These are phyloP conservation scores for Cryptococcus sp. DNA, from an alignment of 1,284 basidiomycete species.

Conservation along the genomic window DNA sequence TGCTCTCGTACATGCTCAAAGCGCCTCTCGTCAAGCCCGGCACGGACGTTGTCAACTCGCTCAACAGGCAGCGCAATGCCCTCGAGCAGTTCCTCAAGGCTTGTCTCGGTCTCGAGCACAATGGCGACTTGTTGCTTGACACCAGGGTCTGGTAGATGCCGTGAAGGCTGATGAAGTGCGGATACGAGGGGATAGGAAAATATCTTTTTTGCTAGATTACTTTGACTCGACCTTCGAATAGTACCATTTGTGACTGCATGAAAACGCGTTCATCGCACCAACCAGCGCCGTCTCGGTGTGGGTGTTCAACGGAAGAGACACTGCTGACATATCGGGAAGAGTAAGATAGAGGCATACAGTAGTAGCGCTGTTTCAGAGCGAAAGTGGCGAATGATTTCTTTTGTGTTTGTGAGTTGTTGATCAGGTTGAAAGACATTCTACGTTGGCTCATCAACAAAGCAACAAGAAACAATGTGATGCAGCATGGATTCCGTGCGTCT, in stretches of 20 bases:
- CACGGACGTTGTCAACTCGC: slow-evolving; percentile 91
- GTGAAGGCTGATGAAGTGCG: too few relatives aligned
- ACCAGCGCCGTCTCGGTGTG: neutral
- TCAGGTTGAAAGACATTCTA: slow-evolving; percentile 2
- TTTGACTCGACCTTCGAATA: neutral
- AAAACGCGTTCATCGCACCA: slow-evolving; percentile 24
- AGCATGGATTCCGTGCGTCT: neutral
- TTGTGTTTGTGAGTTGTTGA: neutral
- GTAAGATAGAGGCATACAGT: too few relatives aligned
- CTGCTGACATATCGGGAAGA: too few relatives aligned
- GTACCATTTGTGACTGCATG: slow-evolving; percentile 21
- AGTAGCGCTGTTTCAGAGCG: too few relatives aligned
- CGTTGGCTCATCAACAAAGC: neutral
- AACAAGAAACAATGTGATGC: neutral
- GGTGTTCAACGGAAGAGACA: too few relatives aligned
- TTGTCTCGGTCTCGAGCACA: slow-evolving; percentile 82
- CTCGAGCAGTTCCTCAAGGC: slow-evolving; percentile 74
- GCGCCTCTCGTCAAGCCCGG: slow-evolving; percentile 96
- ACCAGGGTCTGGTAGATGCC: slow-evolving; percentile 74
- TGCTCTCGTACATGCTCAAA: slow-evolving; percentile 95
- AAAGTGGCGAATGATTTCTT: neutral
- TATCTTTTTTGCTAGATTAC: slow-evolving; percentile 3
- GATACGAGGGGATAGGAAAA: neutral
- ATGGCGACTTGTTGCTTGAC: slow-evolving; percentile 77
- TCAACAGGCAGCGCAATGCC: slow-evolving; percentile 91